phyloP scores from a whole-genome alignment of 345 rosid species.

The Eucalyptus curtisii region DNA sequence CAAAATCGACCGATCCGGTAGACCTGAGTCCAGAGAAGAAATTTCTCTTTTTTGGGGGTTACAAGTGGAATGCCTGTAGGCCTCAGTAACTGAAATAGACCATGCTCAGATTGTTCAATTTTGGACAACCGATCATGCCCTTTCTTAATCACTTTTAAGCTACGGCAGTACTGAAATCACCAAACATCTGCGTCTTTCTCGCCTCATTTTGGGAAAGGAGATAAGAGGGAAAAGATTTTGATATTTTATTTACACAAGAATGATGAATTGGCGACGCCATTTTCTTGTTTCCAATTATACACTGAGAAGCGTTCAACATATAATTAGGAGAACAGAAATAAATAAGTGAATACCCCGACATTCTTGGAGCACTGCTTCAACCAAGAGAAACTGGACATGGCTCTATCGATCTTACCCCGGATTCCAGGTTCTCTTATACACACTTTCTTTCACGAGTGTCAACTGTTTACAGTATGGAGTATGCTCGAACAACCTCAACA shows the following conservation, averaged over 20 bases:
- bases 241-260: constrained; percentile 41
- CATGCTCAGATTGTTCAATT: not conserved
- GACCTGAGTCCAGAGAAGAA: not conserved
- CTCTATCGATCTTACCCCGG: constrained; percentile 3
- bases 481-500: constrained; percentile 88
- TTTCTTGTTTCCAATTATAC: constrained; percentile 43
- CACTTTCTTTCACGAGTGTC: not conserved
- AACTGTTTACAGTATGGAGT: constrained; percentile 71
- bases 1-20: not conserved
- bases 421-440: not conserved
- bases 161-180: not conserved
- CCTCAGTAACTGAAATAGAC: not conserved
- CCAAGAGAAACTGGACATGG: not conserved
- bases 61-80: not conserved
- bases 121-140: not conserved
- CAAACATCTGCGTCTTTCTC: not conserved
- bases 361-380: not conserved
- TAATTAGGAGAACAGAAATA: constrained; percentile 24
- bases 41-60: not conserved
- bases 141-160: not conserved
- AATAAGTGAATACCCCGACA: constrained; percentile 8
- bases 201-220: not conserved
- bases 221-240: constrained; percentile 2
- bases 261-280: constrained; percentile 22
- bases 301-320: constrained; percentile 11